Evolutionary conservation across 2,329 filamentous ascomycete genomes (phyloP).

Genomic region (Ophiognomonia clavigignenti-juglandacearum): DNA sequence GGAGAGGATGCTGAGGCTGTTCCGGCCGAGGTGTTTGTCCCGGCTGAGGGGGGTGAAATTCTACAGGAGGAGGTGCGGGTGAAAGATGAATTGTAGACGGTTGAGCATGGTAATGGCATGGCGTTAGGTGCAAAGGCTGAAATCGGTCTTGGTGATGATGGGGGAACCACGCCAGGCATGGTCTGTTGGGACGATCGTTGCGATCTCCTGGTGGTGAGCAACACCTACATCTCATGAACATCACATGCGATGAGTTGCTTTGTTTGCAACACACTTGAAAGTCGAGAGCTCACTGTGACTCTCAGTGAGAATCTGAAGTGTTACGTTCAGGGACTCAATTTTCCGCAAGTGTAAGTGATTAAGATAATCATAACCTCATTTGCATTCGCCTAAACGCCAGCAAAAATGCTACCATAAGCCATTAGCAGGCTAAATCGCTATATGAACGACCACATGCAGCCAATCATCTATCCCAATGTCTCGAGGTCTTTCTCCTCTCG

Average conservation of each 20-base stretch:
- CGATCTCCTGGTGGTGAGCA: too few relatives aligned
- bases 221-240: background rate
- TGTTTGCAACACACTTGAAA: too few relatives aligned
- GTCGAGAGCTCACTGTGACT: too few relatives aligned
- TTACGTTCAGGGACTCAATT: too few relatives aligned
- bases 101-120: background rate
- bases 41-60: conserved; percentile 19
- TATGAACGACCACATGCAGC: background rate
- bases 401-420: background rate
- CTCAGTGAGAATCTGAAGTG: too few relatives aligned
- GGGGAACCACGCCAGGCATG: background rate
- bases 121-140: background rate
- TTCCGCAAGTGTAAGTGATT: too few relatives aligned
- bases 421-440: background rate
- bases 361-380: too few relatives aligned
- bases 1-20: conserved; percentile 12
- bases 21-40: conserved; percentile 2
- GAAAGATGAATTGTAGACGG: conserved; percentile 35
- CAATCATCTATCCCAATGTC: background rate
- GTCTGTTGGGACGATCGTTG: too few relatives aligned
- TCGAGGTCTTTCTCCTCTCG: background rate
- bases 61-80: conserved; percentile 27
- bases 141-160: background rate
- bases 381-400: background rate
- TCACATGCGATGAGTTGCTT: background rate